phyloP scores from a whole-genome alignment of 2,329 filamentous ascomycete genomes.

The Monosporascus sp. region DNA sequence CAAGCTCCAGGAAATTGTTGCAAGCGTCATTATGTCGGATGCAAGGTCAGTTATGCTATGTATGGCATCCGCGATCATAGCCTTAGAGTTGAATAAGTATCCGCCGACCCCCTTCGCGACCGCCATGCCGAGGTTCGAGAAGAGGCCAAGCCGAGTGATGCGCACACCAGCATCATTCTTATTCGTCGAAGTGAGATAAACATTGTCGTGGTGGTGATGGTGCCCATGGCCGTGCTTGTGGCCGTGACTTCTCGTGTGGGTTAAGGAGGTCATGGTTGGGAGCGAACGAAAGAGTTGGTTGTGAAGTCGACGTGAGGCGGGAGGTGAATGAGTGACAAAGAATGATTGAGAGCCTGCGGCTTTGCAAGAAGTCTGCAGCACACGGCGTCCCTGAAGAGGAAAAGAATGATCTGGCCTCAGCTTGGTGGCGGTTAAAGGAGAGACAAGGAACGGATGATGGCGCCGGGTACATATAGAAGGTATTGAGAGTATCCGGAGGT shows the following conservation, averaged over 20 bases:
- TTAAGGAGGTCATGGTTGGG: conserved; percentile 29
- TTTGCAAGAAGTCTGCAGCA: conserved; percentile 16
- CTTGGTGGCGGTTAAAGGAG: neutral
- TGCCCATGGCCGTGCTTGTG: conserved; percentile 55
- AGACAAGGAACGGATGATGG: neutral
- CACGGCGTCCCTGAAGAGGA: conserved; percentile 10
- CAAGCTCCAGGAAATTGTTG: conserved; percentile 89
- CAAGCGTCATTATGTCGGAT: conserved; percentile 88
- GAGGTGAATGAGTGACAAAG: conserved; percentile 11
- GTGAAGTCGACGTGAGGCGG: conserved; percentile 5
- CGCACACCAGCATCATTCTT: conserved; percentile 90
- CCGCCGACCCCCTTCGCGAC: conserved; percentile 88
- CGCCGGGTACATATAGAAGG: neutral
- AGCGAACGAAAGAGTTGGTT: conserved; percentile 9
- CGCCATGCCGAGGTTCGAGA: conserved; percentile 90
- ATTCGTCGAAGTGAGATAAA: conserved; percentile 73
- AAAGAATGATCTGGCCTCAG: conserved; percentile 18
- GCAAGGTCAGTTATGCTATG: conserved; percentile 94
- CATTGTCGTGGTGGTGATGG: conserved; percentile 79
- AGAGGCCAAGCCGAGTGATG: conserved; percentile 84
- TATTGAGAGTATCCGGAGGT: neutral
- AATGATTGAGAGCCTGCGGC: conserved; percentile 2
- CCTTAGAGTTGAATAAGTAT: conserved; percentile 91
- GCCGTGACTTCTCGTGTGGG: conserved; percentile 47
- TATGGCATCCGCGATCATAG: conserved; percentile 88